These are phyloP conservation scores for Camellia lanceoleosa DNA, from an alignment of 148 eudicot genomes.

Conservation along the genomic window DNA sequence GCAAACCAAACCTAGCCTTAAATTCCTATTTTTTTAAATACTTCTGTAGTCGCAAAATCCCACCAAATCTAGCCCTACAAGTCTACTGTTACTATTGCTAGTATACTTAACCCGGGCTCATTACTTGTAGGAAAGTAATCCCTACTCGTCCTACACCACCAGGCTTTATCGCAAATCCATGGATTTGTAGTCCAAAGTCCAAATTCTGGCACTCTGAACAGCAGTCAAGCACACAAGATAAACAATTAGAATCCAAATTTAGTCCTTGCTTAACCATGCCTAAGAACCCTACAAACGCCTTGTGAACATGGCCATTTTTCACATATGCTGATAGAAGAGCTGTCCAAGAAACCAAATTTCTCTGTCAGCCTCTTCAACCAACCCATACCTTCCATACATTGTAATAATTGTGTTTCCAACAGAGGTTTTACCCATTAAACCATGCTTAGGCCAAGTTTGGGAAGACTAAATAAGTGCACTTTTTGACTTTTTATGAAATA, in stretches of 20 bases:
- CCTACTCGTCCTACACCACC: neutral
- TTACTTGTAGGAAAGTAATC: no score
- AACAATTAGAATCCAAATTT: constrained; percentile 18
- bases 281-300: constrained; percentile 8
- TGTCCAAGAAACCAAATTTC: constrained; percentile 24
- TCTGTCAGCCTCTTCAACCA: constrained; percentile 22
- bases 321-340: constrained; percentile 20
- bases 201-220: constrained; percentile 20
- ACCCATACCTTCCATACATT: constrained; percentile 18
- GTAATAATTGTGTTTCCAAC: constrained; percentile 16
- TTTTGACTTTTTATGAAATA: no score
- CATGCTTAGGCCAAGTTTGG: no score
- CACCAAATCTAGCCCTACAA: no score
- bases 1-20: no score
- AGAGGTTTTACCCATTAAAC: constrained; percentile 9
- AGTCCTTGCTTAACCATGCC: constrained; percentile 14
- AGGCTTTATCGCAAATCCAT: constrained; percentile 18
- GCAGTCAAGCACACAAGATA: constrained; percentile 12
- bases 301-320: constrained; percentile 14
- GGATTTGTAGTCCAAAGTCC: constrained; percentile 18
- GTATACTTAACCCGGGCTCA: no score
- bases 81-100: no score
- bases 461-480: no score
- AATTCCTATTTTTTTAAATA: no score
- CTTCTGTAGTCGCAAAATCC: no score